Conservation (phyloP, 2,329 filamentous ascomycete genomes). For the Colletotrichum sublineola region DNA sequence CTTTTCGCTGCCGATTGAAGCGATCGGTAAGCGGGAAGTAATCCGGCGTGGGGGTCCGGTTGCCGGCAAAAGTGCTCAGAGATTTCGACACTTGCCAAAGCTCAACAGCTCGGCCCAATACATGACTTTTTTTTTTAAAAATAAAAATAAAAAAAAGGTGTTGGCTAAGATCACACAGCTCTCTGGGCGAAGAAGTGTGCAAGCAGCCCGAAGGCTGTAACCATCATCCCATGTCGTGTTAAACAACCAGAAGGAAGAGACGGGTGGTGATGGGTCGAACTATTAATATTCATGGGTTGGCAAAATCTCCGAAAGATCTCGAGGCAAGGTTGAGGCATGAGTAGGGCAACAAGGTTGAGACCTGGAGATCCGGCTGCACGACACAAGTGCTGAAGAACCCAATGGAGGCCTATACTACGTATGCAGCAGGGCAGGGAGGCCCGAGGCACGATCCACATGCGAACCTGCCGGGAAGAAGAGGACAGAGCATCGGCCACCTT, state of each 20-base stretch:
- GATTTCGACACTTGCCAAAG: not conserved
- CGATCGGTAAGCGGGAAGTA: not conserved
- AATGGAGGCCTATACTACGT: not conserved
- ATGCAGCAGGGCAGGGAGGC: slow-evolving; percentile 10
- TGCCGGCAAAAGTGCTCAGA: not conserved
- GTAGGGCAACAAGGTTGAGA: slow-evolving; percentile 6
- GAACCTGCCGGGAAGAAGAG: not conserved
- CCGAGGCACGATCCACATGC: slow-evolving; percentile 7
- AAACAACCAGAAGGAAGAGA: not conserved
- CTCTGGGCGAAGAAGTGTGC: not conserved
- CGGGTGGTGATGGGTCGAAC: slow-evolving; percentile 8
- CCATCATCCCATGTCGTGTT: slow-evolving; percentile 2
- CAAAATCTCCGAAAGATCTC: slow-evolving; percentile 27
- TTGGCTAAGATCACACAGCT: no score
- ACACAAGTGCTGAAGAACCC: not conserved
- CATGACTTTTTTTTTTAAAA: not conserved
- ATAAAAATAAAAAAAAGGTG: no score
- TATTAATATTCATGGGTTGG: slow-evolving; percentile 17
- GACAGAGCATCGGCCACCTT: not conserved
- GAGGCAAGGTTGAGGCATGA: slow-evolving; percentile 4
- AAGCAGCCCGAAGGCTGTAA: not conserved
- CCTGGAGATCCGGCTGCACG: not conserved
- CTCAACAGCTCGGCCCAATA: not conserved
- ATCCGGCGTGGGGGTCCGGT: not conserved
- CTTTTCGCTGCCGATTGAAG: not conserved